Evolutionary conservation across 495 filamentous ascomycete species (phyloP), one percentile per base, ranked within the genome.

Genomic region (Lasiosphaeris hirsuta): DNA sequence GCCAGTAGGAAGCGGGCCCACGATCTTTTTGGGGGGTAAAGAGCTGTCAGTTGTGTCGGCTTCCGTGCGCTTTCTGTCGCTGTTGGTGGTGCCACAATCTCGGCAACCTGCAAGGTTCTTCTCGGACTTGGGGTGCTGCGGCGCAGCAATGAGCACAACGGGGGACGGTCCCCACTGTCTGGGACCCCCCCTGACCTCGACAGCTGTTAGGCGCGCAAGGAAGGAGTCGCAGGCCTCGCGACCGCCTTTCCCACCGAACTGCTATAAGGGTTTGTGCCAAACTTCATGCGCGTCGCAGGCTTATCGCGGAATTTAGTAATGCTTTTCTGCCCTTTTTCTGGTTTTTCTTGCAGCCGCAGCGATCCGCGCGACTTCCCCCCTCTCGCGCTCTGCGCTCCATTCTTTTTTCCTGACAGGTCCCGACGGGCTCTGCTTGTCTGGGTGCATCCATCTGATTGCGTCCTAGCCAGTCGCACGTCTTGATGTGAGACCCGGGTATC

Each of bases 81-180:
- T 30, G 17, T 40, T 42, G 44, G 39, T 37, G 43, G 43, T 45
- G 30, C 50, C 48, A 51, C 41, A 37, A 44, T 53, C 37, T 46
- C 14, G 39, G 36, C 38, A 51, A 23, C 23, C 54, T 64, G 62
- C 62, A 64, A 44, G 62, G 62, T 61, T 59, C 62, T 62, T 54
- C 35, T 43, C 23, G 15, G 23, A 50, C 47, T 54, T 36, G 51
- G 49, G 30, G 15, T 36, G 15, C 46, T 42, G 47, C 14, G 39
- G 35, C 47, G 14, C 10, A 37, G 38, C 49, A 57, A 53, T 63
- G 61, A 47, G 57, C 57, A 57, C 36, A 54, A 43, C 14, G 34
- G 34, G 35, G 15, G 15, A 44, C 38, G 30, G 44, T 33, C 17
- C 56, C n/a, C 40, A 30, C 38, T 53, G n/a, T 40, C 15, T 15